phyloP scores from a whole-genome alignment of 2,329 filamentous ascomycete genomes.

The Diatrype stigma region DNA sequence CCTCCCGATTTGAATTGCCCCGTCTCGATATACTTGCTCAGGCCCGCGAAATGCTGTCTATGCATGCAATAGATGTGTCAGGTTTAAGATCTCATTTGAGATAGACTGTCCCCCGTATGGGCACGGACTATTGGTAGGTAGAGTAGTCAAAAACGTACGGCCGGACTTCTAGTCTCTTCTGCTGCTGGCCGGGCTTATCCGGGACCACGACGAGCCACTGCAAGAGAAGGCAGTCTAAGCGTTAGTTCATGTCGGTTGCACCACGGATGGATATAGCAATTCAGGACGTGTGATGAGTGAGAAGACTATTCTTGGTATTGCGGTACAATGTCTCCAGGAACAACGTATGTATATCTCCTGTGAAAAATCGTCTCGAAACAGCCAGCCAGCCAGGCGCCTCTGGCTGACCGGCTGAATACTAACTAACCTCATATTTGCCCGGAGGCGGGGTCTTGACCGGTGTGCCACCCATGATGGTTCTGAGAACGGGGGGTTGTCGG shows the following conservation, averaged over 20 bases:
- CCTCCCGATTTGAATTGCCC: slow-evolving; percentile 63
- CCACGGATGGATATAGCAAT: too few relatives aligned
- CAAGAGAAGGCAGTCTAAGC: too few relatives aligned
- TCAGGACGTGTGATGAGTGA: too few relatives aligned
- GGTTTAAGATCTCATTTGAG: slow-evolving; percentile 11
- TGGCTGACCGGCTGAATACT: too few relatives aligned
- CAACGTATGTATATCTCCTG: too few relatives aligned
- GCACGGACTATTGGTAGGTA: not conserved
- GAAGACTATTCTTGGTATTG: too few relatives aligned
- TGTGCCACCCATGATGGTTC: slow-evolving; percentile 19
- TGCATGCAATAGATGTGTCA: too few relatives aligned
- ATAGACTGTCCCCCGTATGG: not conserved
- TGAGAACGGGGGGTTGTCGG: slow-evolving; percentile 1
- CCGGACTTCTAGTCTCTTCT: slow-evolving; percentile 59
- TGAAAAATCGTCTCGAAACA: too few relatives aligned
- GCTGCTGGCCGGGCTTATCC: slow-evolving; percentile 56
- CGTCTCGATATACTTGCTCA: slow-evolving; percentile 48
- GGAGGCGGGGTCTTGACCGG: slow-evolving; percentile 17
- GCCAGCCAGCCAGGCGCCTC: too few relatives aligned
- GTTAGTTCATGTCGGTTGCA: not conserved
- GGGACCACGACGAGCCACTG: slow-evolving; percentile 69
- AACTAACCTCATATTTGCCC: slow-evolving; percentile 15
- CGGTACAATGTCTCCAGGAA: too few relatives aligned
- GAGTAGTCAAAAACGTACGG: slow-evolving; percentile 37
- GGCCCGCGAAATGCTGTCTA: slow-evolving; percentile 50